These are phyloP conservation scores for sweet orange (Citrus sinensis) DNA, from an alignment of 345 rosid species.

Conservation along the genomic window DNA sequence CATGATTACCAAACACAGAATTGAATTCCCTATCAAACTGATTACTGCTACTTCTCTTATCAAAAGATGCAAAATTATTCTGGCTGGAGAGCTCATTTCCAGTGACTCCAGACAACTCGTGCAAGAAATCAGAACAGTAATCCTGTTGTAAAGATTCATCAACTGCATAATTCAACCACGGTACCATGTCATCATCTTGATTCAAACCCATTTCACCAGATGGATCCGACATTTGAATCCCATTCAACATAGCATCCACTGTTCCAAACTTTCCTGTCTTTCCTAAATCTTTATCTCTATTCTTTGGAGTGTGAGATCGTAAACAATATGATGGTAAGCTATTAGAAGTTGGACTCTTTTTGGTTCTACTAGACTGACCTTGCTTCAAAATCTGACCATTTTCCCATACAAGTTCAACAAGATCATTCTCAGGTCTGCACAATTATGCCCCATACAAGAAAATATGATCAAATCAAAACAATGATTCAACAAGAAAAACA, in stretches of 20 bases:
- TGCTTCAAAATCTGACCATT: conserved; percentile 67
- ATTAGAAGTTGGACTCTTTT: conserved; percentile 29
- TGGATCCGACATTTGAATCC: conserved; percentile 43
- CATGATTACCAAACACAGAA: conserved; percentile 21
- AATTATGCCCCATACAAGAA: not conserved
- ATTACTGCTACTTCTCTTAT: conserved; percentile 26
- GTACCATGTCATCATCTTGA: conserved; percentile 66
- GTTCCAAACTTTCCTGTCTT: conserved; percentile 32
- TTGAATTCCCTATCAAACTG: conserved; percentile 26
- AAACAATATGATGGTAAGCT: conserved; percentile 19
- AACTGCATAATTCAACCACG: conserved; percentile 60
- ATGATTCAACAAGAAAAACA: conserved; percentile 2
- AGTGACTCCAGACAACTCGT: conserved; percentile 56
- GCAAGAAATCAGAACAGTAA: conserved; percentile 55
- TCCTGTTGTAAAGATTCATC: conserved; percentile 40
- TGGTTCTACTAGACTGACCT: conserved; percentile 53
- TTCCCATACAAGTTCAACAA: conserved; percentile 72
- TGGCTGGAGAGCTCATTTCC: conserved; percentile 37
- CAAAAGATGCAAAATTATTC: conserved; percentile 37
- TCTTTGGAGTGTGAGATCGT: conserved; percentile 18
- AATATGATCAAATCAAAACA: not conserved
- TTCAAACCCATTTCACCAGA: conserved; percentile 45
- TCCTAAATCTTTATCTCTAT: conserved; percentile 34
- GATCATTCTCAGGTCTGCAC: conserved; percentile 63
- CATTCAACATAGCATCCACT: conserved; percentile 35